Conservation (phyloP, 805 yeast genomes). For the Lachancea meyersii region DNA sequence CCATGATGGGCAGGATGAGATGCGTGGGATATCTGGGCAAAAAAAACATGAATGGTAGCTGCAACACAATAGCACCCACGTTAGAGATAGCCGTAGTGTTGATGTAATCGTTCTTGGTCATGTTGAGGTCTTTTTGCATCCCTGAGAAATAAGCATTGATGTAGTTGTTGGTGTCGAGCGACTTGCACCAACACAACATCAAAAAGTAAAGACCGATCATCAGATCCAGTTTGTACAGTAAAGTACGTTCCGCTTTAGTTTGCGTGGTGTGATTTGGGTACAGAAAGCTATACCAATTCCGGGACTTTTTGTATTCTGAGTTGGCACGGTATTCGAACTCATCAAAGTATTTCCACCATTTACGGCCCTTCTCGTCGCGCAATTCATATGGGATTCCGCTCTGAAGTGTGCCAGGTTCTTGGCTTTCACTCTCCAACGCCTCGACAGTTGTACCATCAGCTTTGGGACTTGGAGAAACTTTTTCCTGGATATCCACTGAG, state of each 20-base stretch:
- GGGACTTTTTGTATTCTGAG: slow-evolving; percentile 28
- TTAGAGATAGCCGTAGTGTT: slow-evolving; percentile 53
- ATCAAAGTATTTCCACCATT: slow-evolving; percentile 44
- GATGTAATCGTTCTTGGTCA: slow-evolving; percentile 59
- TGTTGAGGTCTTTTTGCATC: slow-evolving; percentile 50
- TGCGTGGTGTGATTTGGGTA: slow-evolving; percentile 32
- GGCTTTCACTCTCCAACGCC: slow-evolving; percentile 1
- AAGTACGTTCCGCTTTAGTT: slow-evolving; percentile 40
- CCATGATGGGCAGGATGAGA: slow-evolving; percentile 43
- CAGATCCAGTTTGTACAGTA: slow-evolving; percentile 50
- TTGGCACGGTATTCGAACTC: slow-evolving; percentile 46
- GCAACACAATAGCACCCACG: slow-evolving; percentile 57
- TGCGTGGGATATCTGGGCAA: slow-evolving; percentile 52
- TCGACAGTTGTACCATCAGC: slow-evolving; percentile 6
- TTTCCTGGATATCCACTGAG: slow-evolving; percentile 2
- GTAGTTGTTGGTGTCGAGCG: slow-evolving; percentile 54
- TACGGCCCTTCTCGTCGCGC: slow-evolving; percentile 36
- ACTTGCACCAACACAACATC: slow-evolving; percentile 62
- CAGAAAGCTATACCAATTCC: slow-evolving; percentile 31
- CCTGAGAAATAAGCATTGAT: slow-evolving; percentile 64
- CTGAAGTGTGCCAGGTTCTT: slow-evolving; percentile 10
- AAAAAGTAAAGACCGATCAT: slow-evolving; percentile 51
- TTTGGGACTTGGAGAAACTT: not conserved
- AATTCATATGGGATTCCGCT: slow-evolving; percentile 34
- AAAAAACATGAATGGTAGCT: slow-evolving; percentile 59